Evolutionary conservation across 768 basidiomycete genomes (phyloP), one percentile per base, ranked within the genome.

Genomic region (Rhizopogon vesiculosus): DNA sequence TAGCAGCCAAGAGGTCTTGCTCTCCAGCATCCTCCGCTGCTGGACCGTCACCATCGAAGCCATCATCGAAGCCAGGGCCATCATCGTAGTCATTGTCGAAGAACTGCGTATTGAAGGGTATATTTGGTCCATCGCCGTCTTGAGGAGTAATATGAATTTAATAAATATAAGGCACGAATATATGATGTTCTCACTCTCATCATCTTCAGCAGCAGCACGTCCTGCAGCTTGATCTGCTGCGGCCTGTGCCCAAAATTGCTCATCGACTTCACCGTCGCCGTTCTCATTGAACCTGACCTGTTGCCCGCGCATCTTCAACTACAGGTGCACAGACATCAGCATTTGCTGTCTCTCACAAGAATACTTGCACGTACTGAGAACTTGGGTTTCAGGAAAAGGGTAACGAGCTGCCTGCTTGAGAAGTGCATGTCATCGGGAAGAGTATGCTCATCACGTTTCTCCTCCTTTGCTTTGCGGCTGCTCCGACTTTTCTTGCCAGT

Each of bases 371-470:
- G 46, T 67, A 98, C 93, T 53, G 86, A 86, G 66, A 95, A 98
- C 68, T 93, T 93, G 38, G 96, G 96, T 72, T 99, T 99, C 66
- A 97, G 70, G 78, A 98, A 99, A 49, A 99, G 71, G 7, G 93
- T 87, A 18, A 99, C 83, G 12, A 99, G 79, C 62, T 97, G 91
- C 60, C 86, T 78, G 65, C 87, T 92, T 29, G 89, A 89, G 70
- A 99, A 99, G 69, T 98, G 95, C 89, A 96, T 95, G 67, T 99
- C 97, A 63, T 98, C 94, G 1, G 97, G 97, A 43, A 98, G 75
- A 7, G 84, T 80, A 61, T 91, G 87, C 49, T 88, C 84, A 56
- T 87, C 84, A 25, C 83, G 80, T 66, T 85, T 90, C 64, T 85
- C 86, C 53, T 77, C 74, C 44, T 71, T 75, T 28, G 64, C 66